These are phyloP conservation scores for Gypsophila paniculata DNA, from an alignment of 179 eudicot genomes.

Conservation along the genomic window DNA sequence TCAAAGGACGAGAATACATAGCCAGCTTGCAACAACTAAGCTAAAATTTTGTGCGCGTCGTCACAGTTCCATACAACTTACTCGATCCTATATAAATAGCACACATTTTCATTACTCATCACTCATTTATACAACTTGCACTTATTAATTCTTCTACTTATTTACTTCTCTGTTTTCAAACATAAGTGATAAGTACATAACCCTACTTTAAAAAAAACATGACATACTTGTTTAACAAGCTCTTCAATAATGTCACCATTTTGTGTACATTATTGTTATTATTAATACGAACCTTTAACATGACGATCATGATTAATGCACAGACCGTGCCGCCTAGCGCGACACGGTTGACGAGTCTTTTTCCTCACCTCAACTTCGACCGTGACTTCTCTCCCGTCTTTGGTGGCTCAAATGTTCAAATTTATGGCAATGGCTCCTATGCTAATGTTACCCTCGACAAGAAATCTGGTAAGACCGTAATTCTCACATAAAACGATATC, in stretches of 20 bases:
- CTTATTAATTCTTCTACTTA: not conserved
- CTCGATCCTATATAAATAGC: constrained; percentile 22
- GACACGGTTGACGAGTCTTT: constrained; percentile 49
- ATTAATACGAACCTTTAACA: constrained; percentile 17
- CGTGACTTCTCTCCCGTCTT: constrained; percentile 42
- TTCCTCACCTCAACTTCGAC: constrained; percentile 40
- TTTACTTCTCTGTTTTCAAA: not conserved
- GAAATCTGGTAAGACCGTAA: constrained; percentile 43
- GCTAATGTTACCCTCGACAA: constrained; percentile 58
- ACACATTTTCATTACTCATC: constrained; percentile 5
- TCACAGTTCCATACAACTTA: not conserved
- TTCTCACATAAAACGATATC: no score
- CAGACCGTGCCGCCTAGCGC: constrained; percentile 38
- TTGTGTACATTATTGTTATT: constrained; percentile 10
- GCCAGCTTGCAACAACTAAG: constrained; percentile 91
- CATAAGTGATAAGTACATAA: no score
- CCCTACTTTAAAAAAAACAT: constrained; percentile 19
- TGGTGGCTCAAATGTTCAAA: constrained; percentile 54
- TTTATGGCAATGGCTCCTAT: constrained; percentile 52
- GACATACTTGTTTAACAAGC: constrained; percentile 27
- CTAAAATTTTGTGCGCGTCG: constrained; percentile 12
- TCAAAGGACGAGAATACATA: not conserved
- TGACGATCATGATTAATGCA: constrained; percentile 5
- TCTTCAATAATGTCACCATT: constrained; percentile 14
- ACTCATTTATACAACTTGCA: not conserved